Percentiles rank a stretch among this genome's conserved stretches.
phyloP scores from a whole-genome alignment of 768 basidiomycete genomes.

The Russula foetens region DNA sequence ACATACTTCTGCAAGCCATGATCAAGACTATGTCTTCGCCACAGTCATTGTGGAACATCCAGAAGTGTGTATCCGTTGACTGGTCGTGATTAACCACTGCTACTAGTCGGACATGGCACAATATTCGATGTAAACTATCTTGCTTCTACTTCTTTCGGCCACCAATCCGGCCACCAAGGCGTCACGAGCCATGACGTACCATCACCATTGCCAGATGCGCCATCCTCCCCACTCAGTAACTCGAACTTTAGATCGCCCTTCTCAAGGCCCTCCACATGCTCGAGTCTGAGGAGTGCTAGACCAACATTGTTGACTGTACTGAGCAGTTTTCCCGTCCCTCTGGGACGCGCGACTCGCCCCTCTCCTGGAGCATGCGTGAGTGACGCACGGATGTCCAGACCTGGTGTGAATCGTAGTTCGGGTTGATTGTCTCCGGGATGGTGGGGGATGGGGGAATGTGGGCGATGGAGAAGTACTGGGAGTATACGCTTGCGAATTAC shows the following conservation, averaged over 20 bases:
- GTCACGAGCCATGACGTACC: constrained; percentile 34
- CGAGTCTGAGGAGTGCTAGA: constrained; percentile 71
- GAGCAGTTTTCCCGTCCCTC: constrained; percentile 71
- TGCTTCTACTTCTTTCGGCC: constrained; percentile 34
- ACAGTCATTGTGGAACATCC: constrained; percentile 51
- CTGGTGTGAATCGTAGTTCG: constrained; percentile 3
- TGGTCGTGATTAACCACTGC: not conserved
- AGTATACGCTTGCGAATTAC: constrained; percentile 83
- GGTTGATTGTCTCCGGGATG: not conserved
- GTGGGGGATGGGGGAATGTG: not conserved
- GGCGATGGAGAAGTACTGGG: constrained; percentile 55
- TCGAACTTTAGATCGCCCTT: constrained; percentile 40
- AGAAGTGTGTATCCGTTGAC: not conserved
- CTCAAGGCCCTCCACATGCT: constrained; percentile 54
- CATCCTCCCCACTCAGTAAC: constrained; percentile 20
- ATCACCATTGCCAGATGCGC: constrained; percentile 25
- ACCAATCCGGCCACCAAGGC: constrained; percentile 43
- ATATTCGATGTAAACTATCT: not conserved
- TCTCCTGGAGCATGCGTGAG: constrained; percentile 22
- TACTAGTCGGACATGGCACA: not conserved
- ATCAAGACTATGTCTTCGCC: constrained; percentile 68
- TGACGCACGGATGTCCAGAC: constrained; percentile 27
- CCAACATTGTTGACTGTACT: constrained; percentile 52
- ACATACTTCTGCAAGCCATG: constrained; percentile 74
- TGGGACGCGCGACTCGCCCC: constrained; percentile 43